Base-by-base conservation (phyloP, 345 rosid species). In the Salix arbutifolia region DNA sequence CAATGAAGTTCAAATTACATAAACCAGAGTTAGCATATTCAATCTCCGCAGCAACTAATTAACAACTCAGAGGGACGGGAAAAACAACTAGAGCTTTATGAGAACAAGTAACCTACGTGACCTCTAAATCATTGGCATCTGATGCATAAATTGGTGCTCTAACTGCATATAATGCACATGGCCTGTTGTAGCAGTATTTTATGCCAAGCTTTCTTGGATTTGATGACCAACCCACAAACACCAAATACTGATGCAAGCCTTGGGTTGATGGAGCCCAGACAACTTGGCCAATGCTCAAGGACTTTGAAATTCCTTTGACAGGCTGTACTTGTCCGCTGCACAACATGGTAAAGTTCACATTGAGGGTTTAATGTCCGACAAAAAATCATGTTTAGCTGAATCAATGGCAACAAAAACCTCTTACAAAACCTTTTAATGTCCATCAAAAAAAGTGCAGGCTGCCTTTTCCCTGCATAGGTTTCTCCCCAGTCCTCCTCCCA, bases 401-500 rank as follows among this genome's bases (percentile, higher is more conserved):
- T 70, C 46, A 73, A 71, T 19, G 23, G 75, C 48, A 76, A 30
- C 33, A 48, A 67, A 74, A 80, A 33, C 23, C 18, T 28, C 38
- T 0, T 69, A 46, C 42, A 40, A 76, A 44, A 96, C 98, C 99
- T 90, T 78, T 86, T 80, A 72, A 84, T 74, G 70, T 84, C 80
- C 64, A 91, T 84, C 72, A 92, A 92, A 75, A 93, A 96, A 28
- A 93, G 72, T 1, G 92, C 88, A 69, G 97, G 92, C 83, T 86
- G 94, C 78, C 87, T 91, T 86, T 93, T 96, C 38, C 98, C 97
- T 0, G 91, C 92, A 74, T 93, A 96, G 52, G 90, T 90, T 89
- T 96, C 99, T 56, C 99, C 99, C 99, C 98, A 95, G 33, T 88
- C 93, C 85, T 93, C 99, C 84, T 92, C 94, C 96, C 94, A 93